Percentiles rank a stretch among this genome's conserved stretches.
Conservation (phyloP, 2,329 filamentous ascomycete genomes). For the Arthrobotrys megalospora region DNA sequence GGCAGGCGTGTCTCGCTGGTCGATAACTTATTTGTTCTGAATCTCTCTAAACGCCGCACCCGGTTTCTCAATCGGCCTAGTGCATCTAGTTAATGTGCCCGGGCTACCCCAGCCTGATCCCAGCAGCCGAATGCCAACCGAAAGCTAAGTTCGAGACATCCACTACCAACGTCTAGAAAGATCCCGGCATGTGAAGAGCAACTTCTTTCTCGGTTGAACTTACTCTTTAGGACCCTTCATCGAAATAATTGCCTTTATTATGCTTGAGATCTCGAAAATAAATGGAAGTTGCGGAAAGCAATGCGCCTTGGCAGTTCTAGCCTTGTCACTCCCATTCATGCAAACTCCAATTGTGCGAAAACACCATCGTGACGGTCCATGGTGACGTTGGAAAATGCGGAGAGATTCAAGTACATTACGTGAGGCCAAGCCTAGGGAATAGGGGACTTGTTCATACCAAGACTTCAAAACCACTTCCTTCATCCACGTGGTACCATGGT, state of each 20-base stretch:
- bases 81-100: conserved; percentile 23
- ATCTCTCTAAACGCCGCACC: conserved; percentile 19
- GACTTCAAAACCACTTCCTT: not conserved
- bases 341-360: conserved; percentile 1
- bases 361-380: not conserved
- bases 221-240: conserved; percentile 8
- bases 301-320: not conserved
- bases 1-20: conserved; percentile 20
- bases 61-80: conserved; percentile 38
- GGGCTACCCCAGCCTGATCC: conserved; percentile 27
- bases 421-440: conserved; percentile 8
- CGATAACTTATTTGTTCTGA: conserved; percentile 20
- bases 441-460: conserved; percentile 9
- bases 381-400: conserved; percentile 11
- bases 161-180: conserved; percentile 16
- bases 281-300: conserved; percentile 21
- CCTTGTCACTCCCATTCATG: not conserved
- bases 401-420: not conserved
- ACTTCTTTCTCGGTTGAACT: conserved; percentile 37
- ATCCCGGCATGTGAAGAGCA: conserved; percentile 30
- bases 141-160: conserved; percentile 38
- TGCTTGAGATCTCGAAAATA: conserved; percentile 26
- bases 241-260: not conserved
- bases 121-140: conserved; percentile 44
- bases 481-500: not conserved